A percentile compares a stretch with the other conserved stretches of the same genome.
Conservation (phyloP, 371 early-diverging fungal genomes). For the Actinomortierella ambigua region DNA sequence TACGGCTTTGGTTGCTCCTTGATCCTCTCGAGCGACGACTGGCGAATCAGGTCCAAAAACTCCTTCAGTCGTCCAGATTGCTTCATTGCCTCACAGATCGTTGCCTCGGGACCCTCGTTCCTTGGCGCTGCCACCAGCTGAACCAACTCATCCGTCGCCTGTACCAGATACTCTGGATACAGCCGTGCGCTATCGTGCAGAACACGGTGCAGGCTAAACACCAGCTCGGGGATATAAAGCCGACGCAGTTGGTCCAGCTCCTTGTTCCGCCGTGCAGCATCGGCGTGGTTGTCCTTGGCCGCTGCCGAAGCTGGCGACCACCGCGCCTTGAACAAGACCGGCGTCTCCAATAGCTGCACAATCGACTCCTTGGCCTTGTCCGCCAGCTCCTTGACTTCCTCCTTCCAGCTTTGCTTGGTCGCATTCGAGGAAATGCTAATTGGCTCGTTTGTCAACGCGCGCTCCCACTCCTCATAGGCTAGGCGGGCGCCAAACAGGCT, state of each 20-base stretch:
- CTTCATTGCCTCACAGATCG: slow-evolving; percentile 33
- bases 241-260: slow-evolving; percentile 30
- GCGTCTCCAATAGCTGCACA: too few relatives aligned
- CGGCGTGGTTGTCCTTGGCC: background rate
- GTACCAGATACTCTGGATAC: slow-evolving; percentile 16
- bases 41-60: slow-evolving; percentile 28
- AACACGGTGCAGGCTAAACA: slow-evolving; percentile 35
- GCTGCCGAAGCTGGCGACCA: too few relatives aligned
- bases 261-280: slow-evolving; percentile 1
- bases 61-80: slow-evolving; percentile 28
- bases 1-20: too few relatives aligned
- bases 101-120: slow-evolving; percentile 16
- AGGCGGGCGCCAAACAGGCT: slow-evolving; percentile 23
- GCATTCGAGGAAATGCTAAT: background rate
- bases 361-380: too few relatives aligned
- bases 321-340: too few relatives aligned
- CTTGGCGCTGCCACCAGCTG: slow-evolving; percentile 23
- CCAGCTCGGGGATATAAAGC: slow-evolving; percentile 38
- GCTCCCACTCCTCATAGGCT: slow-evolving; percentile 26
- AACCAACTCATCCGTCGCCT: slow-evolving; percentile 30
- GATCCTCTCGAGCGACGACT: slow-evolving; percentile 35
- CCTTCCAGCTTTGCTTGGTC: slow-evolving; percentile 14
- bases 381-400: slow-evolving; percentile 14
- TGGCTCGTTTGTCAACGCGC: slow-evolving; percentile 9
- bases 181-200: slow-evolving; percentile 24